Percentiles rank a stretch among this genome's conserved stretches.
These are phyloP conservation scores for Diutina catenulata DNA, from an alignment of 1,139 yeast genomes.

Conservation along the genomic window DNA sequence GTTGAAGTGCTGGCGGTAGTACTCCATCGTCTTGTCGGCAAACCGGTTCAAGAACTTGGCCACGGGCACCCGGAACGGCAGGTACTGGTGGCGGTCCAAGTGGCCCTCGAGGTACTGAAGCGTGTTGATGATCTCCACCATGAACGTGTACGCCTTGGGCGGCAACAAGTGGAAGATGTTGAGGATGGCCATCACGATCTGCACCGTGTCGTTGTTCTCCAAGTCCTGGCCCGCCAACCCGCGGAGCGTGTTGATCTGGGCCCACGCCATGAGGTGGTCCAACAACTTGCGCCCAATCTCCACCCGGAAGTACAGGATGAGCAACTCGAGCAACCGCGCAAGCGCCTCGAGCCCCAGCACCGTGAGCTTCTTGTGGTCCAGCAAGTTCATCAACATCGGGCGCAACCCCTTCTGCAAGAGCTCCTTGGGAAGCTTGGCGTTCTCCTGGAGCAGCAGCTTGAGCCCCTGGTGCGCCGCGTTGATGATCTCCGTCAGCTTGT, in stretches of 20 bases:
- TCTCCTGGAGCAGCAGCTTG: constrained; percentile 72
- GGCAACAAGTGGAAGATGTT: constrained; percentile 90
- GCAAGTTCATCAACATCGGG: constrained; percentile 89
- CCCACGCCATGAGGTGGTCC: constrained; percentile 96
- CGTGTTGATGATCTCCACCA: constrained; percentile 75
- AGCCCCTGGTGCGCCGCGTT: constrained; percentile 90
- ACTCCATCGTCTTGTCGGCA: constrained; percentile 62
- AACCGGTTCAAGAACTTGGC: constrained; percentile 81
- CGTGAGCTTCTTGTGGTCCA: constrained; percentile 85
- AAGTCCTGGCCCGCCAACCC: constrained; percentile 63
- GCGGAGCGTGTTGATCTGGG: constrained; percentile 69
- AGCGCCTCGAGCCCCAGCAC: constrained; percentile 87
- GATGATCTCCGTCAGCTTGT: constrained; percentile 76
- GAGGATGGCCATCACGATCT: constrained; percentile 80
- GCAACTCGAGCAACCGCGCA: constrained; percentile 71
- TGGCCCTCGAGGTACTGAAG: constrained; percentile 71
- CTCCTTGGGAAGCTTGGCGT: constrained; percentile 86
- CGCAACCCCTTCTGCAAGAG: constrained; percentile 84
- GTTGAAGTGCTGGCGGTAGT: constrained; percentile 55
- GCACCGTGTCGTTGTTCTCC: constrained; percentile 70
- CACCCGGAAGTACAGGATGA: constrained; percentile 88
- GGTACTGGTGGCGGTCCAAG: constrained; percentile 71
- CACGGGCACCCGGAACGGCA: constrained; percentile 89
- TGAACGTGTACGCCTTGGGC: constrained; percentile 80
- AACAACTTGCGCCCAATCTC: constrained; percentile 90